Conservation (phyloP, 768 basidiomycete species). For the Floccularia luteovirens region DNA sequence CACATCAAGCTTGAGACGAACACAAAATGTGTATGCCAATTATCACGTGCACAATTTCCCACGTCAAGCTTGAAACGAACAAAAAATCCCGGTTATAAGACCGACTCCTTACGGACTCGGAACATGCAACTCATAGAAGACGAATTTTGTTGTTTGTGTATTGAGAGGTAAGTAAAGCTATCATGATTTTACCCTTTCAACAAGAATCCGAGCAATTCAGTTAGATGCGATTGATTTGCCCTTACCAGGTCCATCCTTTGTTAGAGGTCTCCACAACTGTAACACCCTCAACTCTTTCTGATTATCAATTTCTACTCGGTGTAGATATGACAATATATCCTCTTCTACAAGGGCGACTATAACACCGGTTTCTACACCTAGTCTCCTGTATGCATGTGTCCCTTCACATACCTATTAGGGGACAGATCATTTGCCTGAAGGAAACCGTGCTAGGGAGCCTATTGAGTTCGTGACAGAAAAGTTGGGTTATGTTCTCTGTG, state of each 20-base stretch:
- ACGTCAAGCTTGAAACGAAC: too few relatives aligned
- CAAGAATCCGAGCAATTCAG: conserved; percentile 42
- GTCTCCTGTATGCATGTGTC: conserved; percentile 60
- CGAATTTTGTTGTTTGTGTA: conserved; percentile 63
- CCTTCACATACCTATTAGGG: conserved; percentile 35
- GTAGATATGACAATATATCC: conserved; percentile 50
- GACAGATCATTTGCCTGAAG: conserved; percentile 27
- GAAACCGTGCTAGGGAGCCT: conserved; percentile 31
- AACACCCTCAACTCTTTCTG: conserved; percentile 40
- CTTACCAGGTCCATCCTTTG: conserved; percentile 53
- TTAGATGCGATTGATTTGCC: conserved; percentile 43
- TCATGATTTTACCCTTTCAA: conserved; percentile 21
- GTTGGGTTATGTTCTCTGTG: conserved; percentile 43
- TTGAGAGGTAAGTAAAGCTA: conserved; percentile 39
- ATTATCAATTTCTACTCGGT: conserved; percentile 42
- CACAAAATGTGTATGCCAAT: too few relatives aligned
- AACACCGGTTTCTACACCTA: conserved; percentile 54
- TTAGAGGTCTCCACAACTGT: conserved; percentile 44
- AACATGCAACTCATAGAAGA: too few relatives aligned
- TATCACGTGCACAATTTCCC: too few relatives aligned
- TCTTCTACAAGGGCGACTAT: conserved; percentile 34
- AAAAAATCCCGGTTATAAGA: too few relatives aligned
- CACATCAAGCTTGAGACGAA: too few relatives aligned
- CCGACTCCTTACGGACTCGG: too few relatives aligned
- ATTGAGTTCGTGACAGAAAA: conserved; percentile 43